Percentiles rank a stretch among this genome's conserved stretches.
phyloP scores from a whole-genome alignment of 1,284 basidiomycete species.

The Microbotryum saponariae region DNA sequence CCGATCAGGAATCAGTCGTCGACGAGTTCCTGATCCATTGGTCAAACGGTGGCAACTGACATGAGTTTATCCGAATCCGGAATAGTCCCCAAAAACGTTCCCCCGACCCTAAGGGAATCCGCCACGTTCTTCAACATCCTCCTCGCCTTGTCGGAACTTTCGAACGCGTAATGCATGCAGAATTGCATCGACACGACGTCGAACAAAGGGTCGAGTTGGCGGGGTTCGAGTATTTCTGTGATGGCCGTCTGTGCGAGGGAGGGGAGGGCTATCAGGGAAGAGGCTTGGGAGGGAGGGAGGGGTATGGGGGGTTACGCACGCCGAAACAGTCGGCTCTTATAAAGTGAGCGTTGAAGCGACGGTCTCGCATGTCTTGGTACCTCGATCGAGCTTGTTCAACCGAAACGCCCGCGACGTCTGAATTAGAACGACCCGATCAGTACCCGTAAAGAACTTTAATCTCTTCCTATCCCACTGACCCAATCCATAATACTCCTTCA shows the following conservation, averaged over 20 bases:
- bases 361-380: slow-evolving; percentile 49
- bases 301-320: slow-evolving; percentile 37
- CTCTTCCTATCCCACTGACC: slow-evolving; percentile 49
- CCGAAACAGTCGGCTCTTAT: slow-evolving; percentile 83
- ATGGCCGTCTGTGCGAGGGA: slow-evolving; percentile 41
- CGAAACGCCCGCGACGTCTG: slow-evolving; percentile 86
- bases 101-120: slow-evolving; percentile 68
- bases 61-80: slow-evolving; percentile 74
- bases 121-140: slow-evolving; percentile 91
- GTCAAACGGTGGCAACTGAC: slow-evolving; percentile 47
- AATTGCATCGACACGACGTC: slow-evolving; percentile 98
- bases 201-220: slow-evolving; percentile 54
- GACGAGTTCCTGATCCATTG: background rate
- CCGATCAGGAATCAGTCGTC: background rate
- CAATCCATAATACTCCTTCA: slow-evolving; percentile 70
- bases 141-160: slow-evolving; percentile 72
- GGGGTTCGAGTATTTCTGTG: slow-evolving; percentile 56
- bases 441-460: background rate
- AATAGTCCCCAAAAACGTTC: slow-evolving; percentile 87
- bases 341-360: slow-evolving; percentile 68
- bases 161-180: slow-evolving; percentile 99
- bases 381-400: slow-evolving; percentile 79
- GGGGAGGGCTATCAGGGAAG: no score
- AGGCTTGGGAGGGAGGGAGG: background rate
- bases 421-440: background rate